Percentiles rank a stretch among this genome's conserved stretches.
These are phyloP conservation scores for Mycena pura DNA, from an alignment of 768 basidiomycete species.

Conservation along the genomic window DNA sequence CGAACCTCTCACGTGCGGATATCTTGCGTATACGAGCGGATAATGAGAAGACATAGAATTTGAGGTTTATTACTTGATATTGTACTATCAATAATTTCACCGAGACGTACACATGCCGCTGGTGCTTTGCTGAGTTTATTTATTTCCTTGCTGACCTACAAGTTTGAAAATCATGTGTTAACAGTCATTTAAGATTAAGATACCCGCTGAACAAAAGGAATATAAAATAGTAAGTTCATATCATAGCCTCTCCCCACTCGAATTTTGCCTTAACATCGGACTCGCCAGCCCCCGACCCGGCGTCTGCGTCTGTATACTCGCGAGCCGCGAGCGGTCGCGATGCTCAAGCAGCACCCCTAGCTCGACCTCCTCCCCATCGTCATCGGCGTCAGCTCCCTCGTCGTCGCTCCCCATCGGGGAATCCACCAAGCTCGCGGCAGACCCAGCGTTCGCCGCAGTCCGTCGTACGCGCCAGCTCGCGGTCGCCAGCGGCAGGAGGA, in stretches of 20 bases:
- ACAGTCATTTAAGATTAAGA: no score
- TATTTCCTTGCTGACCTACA: no score
- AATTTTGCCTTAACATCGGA: slow-evolving; percentile 57
- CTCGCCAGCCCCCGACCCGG: slow-evolving; percentile 68
- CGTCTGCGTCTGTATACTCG: neutral
- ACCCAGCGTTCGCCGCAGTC: slow-evolving; percentile 40
- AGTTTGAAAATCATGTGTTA: no score
- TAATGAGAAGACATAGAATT: neutral
- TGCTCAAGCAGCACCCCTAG: slow-evolving; percentile 34
- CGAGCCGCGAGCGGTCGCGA: slow-evolving; percentile 48
- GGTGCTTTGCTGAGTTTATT: no score
- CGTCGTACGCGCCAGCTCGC: slow-evolving; percentile 77
- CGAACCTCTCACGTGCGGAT: slow-evolving; percentile 59
- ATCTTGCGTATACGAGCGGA: slow-evolving; percentile 57
- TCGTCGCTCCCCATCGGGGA: slow-evolving; percentile 47
- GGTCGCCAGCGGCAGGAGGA: slow-evolving; percentile 87
- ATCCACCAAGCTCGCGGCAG: slow-evolving; percentile 31
- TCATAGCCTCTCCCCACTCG: slow-evolving; percentile 19
- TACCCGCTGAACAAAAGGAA: neutral
- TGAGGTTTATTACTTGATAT: no score
- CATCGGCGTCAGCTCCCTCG: slow-evolving; percentile 35
- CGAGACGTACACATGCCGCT: no score
- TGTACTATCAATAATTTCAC: no score
- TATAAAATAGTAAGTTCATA: neutral
- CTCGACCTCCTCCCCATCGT: slow-evolving; percentile 26